Evolutionary conservation across 129 eudicot species (phyloP).

Genomic region (Flaveria sonorensis): DNA sequence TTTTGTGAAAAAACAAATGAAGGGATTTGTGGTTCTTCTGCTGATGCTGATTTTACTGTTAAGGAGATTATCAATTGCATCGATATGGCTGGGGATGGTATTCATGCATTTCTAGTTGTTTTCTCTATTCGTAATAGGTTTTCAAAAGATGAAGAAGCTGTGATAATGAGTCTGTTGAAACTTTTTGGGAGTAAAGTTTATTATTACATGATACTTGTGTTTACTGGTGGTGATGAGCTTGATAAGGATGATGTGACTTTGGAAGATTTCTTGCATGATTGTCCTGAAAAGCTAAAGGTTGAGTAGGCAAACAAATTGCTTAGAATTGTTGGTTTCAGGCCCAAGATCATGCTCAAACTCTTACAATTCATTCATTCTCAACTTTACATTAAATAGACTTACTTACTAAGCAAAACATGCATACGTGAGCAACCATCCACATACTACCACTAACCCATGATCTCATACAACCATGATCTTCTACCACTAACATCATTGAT

Average conservation of each 20-base stretch:
- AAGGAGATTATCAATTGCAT: constrained; percentile 85
- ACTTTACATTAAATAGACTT: too few species aligned
- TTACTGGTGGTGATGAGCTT: constrained; percentile 84
- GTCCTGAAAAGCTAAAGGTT: constrained; percentile 55
- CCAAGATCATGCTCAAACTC: too few species aligned
- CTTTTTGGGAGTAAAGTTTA: constrained; percentile 63
- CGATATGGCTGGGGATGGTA: constrained; percentile 79
- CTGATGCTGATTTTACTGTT: constrained; percentile 38
- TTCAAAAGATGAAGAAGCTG: constrained; percentile 69
- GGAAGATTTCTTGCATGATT: constrained; percentile 48
- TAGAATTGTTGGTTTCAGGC: too few species aligned
- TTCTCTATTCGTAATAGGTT: constrained; percentile 64
- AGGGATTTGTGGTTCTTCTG: constrained; percentile 72
- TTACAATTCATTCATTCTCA: too few species aligned
- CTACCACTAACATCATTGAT: too few species aligned
- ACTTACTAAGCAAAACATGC: too few species aligned
- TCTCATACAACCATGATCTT: too few species aligned
- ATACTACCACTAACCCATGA: too few species aligned
- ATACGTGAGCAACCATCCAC: too few species aligned
- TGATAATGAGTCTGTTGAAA: constrained; percentile 48
- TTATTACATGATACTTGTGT: constrained; percentile 72
- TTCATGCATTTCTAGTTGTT: constrained; percentile 78
- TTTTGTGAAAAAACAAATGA: constrained; percentile 17
- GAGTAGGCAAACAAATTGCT: too few species aligned
- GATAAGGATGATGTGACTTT: constrained; percentile 56